Evolutionary conservation across 768 basidiomycete genomes (phyloP).

Genomic region (Pseudohyphozyma bogoriensis): DNA sequence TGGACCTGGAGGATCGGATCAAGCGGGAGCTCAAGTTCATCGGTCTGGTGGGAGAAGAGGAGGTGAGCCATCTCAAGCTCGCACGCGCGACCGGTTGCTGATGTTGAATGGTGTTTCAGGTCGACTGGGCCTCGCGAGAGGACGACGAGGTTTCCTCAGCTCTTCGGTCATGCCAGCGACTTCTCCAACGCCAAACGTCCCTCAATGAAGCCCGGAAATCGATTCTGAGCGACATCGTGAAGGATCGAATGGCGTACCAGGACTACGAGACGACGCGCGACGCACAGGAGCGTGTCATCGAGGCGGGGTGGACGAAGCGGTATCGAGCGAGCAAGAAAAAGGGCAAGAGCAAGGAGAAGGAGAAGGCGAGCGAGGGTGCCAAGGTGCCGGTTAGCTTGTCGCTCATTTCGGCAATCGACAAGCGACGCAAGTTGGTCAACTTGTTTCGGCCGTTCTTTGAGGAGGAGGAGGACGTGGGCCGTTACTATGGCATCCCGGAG

Average conservation of each 20-base stretch:
- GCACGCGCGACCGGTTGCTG: neutral
- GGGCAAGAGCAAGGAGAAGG: constrained; percentile 58
- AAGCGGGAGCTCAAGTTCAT: constrained; percentile 40
- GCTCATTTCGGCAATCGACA: constrained; percentile 60
- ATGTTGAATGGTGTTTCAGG: constrained; percentile 41
- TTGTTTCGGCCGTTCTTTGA: constrained; percentile 65
- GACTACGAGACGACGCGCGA: constrained; percentile 82
- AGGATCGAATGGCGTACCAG: constrained; percentile 78
- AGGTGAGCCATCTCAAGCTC: constrained; percentile 22
- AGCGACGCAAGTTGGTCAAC: constrained; percentile 68
- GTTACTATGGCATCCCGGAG: constrained; percentile 67
- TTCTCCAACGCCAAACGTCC: constrained; percentile 63
- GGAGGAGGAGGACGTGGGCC: constrained; percentile 51
- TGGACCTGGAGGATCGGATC: constrained; percentile 41
- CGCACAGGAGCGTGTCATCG: constrained; percentile 74
- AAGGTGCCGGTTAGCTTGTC: constrained; percentile 55
- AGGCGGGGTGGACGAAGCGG: constrained; percentile 60
- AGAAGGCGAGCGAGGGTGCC: constrained; percentile 46
- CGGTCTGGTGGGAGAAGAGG: constrained; percentile 40
- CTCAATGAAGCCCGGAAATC: constrained; percentile 74
- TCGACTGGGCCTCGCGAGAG: constrained; percentile 47
- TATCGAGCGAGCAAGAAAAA: constrained; percentile 55
- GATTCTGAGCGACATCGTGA: constrained; percentile 62
- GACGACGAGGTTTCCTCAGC: constrained; percentile 83
- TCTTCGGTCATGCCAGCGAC: constrained; percentile 73